These are phyloP conservation scores for Capniomyces stellatus DNA, from an alignment of 371 early-diverging fungal species.

Conservation along the genomic window DNA sequence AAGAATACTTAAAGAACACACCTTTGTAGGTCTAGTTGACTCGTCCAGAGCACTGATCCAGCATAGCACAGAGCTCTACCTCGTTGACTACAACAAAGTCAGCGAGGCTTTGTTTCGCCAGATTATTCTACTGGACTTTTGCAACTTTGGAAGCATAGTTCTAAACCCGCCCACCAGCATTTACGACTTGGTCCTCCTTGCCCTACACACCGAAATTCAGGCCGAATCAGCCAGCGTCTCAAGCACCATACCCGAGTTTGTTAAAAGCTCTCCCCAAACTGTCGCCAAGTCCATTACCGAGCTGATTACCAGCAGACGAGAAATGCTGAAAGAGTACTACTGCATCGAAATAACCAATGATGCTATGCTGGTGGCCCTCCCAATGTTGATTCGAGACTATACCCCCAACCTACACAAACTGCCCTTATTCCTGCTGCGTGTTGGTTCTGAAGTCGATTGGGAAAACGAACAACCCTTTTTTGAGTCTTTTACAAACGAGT, in stretches of 20 bases:
- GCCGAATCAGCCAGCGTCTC: constrained; percentile 16
- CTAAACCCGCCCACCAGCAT: constrained; percentile 43
- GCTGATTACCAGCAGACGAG: constrained; percentile 33
- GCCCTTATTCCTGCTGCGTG: constrained; percentile 57
- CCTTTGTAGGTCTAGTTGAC: constrained; percentile 81
- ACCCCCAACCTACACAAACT: constrained; percentile 62
- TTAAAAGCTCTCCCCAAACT: constrained; percentile 18
- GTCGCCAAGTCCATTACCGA: constrained; percentile 30
- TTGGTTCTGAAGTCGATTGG: constrained; percentile 76
- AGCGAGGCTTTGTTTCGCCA: constrained; percentile 81
- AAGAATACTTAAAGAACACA: constrained; percentile 49
- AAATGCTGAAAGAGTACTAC: constrained; percentile 79
- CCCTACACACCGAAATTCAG: constrained; percentile 34
- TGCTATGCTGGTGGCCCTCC: constrained; percentile 27
- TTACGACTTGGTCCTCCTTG: constrained; percentile 39
- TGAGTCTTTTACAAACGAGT: constrained; percentile 38
- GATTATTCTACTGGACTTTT: constrained; percentile 53
- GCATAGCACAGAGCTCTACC: constrained; percentile 55
- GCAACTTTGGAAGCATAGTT: constrained; percentile 59
- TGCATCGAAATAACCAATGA: constrained; percentile 40
- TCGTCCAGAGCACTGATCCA: constrained; percentile 58
- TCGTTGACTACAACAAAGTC: constrained; percentile 52
- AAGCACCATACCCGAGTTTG: constrained; percentile 20
- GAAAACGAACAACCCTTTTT: constrained; percentile 62
- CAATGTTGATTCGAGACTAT: constrained; percentile 60